These are phyloP conservation scores for Pleoardoris graminearum DNA, from an alignment of 2,329 filamentous ascomycete species.

Conservation along the genomic window DNA sequence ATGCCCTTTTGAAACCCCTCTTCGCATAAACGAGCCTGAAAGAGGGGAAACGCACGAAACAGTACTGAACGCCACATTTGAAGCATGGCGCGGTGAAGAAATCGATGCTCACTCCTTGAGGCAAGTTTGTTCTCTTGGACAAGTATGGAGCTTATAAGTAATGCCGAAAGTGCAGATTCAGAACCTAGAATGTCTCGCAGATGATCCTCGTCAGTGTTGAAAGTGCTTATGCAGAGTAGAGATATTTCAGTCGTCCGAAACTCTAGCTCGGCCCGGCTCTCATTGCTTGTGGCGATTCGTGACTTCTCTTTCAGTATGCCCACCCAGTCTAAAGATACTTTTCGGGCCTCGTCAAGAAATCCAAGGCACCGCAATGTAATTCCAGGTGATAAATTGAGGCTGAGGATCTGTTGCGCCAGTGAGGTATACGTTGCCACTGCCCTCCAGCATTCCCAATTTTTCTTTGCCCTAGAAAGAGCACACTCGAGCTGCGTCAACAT, in stretches of 20 bases:
- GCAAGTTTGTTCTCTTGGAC: not conserved
- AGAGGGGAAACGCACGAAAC: not conserved
- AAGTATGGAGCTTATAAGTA: not conserved
- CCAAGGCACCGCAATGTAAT: not conserved
- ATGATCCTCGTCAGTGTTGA: not conserved
- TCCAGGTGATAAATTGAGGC: not conserved
- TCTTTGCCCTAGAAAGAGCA: conserved; percentile 13
- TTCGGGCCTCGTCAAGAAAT: not conserved
- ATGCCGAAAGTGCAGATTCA: not conserved
- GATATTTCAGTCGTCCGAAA: not conserved
- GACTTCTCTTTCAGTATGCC: not conserved
- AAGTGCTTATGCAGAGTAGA: conserved; percentile 2
- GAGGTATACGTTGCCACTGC: conserved; percentile 33
- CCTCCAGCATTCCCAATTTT: conserved; percentile 46
- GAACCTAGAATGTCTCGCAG: not conserved
- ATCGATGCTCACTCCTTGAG: not conserved
- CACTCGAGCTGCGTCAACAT: conserved; percentile 23
- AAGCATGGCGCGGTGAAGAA: not conserved
- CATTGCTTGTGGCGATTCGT: not conserved
- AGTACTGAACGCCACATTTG: not conserved
- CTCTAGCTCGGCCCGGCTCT: not conserved
- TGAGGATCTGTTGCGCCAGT: not conserved
- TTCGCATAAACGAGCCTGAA: not conserved
- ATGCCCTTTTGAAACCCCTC: not conserved
- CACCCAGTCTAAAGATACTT: not conserved